Percentiles rank a stretch among this genome's conserved stretches.
These are phyloP conservation scores for Globisporangium cederbergense DNA, from an alignment of 352 stramenopile species.

Conservation along the genomic window DNA sequence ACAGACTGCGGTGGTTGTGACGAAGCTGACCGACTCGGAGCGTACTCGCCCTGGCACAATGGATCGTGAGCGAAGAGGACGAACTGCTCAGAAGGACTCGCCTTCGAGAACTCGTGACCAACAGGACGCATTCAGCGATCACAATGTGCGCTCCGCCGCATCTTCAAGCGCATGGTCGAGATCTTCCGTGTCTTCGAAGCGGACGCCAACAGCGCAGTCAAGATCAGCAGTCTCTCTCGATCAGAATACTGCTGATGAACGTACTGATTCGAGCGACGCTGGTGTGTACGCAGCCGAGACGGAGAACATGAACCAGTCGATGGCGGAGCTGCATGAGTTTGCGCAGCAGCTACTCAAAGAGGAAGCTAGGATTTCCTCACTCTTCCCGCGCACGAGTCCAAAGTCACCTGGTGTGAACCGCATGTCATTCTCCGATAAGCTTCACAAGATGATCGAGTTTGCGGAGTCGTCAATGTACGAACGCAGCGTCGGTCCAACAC, in stretches of 20 bases:
- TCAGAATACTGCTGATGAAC: not conserved
- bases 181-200: constrained; percentile 5
- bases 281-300: constrained; percentile 3
- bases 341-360: constrained; percentile 56
- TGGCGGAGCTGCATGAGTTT: constrained; percentile 57
- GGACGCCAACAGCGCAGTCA: not conserved
- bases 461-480: constrained; percentile 68
- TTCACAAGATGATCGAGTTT: constrained; percentile 83
- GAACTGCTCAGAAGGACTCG: not conserved
- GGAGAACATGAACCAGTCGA: constrained; percentile 26
- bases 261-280: not conserved
- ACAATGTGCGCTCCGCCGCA: not conserved
- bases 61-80: constrained; percentile 3
- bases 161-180: constrained; percentile 2
- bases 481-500: constrained; percentile 10
- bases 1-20: constrained; percentile 37
- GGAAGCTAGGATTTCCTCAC: constrained; percentile 45
- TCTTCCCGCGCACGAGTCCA: constrained; percentile 39
- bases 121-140: not conserved
- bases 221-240: not conserved
- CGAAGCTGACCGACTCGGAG: constrained; percentile 25
- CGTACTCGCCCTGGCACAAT: constrained; percentile 8
- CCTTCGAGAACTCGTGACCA: not conserved
- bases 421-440: constrained; percentile 72
- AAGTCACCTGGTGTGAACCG: constrained; percentile 51